phyloP scores from a whole-genome alignment of 179 eudicot genomes.

The Beta macrorhiza region DNA sequence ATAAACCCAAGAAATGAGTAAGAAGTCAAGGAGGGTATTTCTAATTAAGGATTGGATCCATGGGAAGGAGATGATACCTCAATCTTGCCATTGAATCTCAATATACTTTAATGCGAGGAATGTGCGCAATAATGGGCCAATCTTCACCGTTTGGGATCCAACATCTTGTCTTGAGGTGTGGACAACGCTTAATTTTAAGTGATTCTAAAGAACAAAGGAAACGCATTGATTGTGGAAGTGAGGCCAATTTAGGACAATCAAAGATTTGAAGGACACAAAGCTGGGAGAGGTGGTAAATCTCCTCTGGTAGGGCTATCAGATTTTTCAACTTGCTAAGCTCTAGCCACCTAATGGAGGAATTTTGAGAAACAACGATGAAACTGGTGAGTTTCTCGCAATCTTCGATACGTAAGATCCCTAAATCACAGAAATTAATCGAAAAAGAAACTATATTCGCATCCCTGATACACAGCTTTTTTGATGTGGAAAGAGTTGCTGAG shows the following conservation, averaged over 20 bases:
- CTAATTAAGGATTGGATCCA: too few relatives aligned
- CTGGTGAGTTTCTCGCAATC: neutral
- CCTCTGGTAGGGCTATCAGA: conserved; percentile 10
- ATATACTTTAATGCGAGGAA: neutral
- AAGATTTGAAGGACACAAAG: neutral
- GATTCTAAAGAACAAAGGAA: neutral
- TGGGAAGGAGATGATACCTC: too few relatives aligned
- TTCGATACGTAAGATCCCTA: neutral
- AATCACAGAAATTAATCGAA: neutral
- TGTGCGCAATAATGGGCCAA: conserved; percentile 19
- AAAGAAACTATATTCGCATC: neutral
- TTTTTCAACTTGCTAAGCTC: neutral
- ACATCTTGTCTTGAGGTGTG: conserved; percentile 8
- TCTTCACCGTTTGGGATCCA: conserved; percentile 16
- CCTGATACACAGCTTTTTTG: neutral
- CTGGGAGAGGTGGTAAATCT: conserved; percentile 4
- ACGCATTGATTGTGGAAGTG: conserved; percentile 4
- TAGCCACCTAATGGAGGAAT: neutral
- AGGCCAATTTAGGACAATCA: neutral
- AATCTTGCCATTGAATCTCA: too few relatives aligned
- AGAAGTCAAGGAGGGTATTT: too few relatives aligned
- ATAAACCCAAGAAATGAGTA: too few relatives aligned
- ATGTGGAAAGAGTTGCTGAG: neutral
- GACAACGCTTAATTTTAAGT: neutral
- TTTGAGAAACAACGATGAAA: neutral